Base-by-base conservation (phyloP, 176 grass and related monocot species). In the Phoenix dactylifera region DNA sequence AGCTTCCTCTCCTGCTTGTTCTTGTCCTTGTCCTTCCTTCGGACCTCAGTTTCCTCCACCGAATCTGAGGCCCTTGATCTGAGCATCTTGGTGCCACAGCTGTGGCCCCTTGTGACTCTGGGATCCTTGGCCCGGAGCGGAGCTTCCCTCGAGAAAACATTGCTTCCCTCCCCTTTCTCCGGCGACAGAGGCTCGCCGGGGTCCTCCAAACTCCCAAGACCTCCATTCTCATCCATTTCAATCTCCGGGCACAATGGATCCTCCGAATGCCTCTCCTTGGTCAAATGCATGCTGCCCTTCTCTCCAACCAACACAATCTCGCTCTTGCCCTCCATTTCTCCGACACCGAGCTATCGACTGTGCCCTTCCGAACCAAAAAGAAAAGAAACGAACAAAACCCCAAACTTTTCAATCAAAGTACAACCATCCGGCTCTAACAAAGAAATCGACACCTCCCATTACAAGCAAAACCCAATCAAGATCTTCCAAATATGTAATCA, bases 1-100 rank as follows among this genome's bases (percentile, higher is more conserved):
- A 98, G 76, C 67, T 85, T 98, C 77, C 79, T 82, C 29, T 86
- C 84, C 58, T 86, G 87, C 71, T 60, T 80, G 55, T 19, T 80
- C 28, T 60, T 67, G 17, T 88, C 87, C 22, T 60, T 82, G 15
- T 73, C 73, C 22, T 71, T 77, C 48, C 49, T 78, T 25, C 48
- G 68, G 26, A 70, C 39, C 61, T 96, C 83, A 49, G 77, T 59
- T 29, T 77, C 86, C 28, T 80, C 81, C 1, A 69, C 63, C 0
- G 74, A 88, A 69, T 98, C 93, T 0, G 81, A 74, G 62, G 80
- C 68, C 54, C 80, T 64, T 1, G 87, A 85, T 73, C 81, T 91
- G 15, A 50, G 66, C 54, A 85, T 90, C 72, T 80, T 98, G 32
- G 73, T 68, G 14, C 28, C 63, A 26, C 77, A 61, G 22, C 17